Evolutionary conservation across 2,329 filamentous ascomycete genomes (phyloP), one percentile per base, ranked within the genome.

Genomic region (Blumeria graminis): DNA sequence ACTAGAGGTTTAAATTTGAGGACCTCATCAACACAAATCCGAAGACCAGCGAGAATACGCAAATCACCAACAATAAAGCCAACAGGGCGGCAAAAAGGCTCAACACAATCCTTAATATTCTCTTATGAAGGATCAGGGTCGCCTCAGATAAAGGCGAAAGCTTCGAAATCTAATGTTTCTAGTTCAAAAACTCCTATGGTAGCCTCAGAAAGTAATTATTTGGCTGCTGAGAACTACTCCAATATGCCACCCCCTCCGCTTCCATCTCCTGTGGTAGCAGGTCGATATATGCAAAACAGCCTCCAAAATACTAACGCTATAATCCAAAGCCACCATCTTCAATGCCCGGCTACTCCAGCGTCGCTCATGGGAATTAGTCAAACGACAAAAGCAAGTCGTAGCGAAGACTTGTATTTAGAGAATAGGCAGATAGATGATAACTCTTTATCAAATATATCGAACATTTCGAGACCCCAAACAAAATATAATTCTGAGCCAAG

Each of bases 281-380:
- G 72, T 61, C 78, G 78, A 57, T 88, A 84, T 3, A 82, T 84
- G 9, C 80, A 80, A 58, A 76, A 87, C 18, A 70, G 72, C 55
- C 74, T 80, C 6, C 77, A 81, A 62, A 72, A 68, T 51, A 65
- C 61, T 59, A 58, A 64, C 60, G 38, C 60, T 69, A 22, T 72
- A 71, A 55, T 71, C 10, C 61, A 62, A 55, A 59, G 56, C 14
- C 36, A 63, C 14, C 56, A 61, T 28, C 57, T 64, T 28, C 62
- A 63, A 22, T 78, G 80, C 55, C 85, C 86, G 10, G 88, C 86
- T 1, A 94, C 88, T 0, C 88, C 88, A 0, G 86, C 89, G 8
- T 94, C 88, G 6, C 70, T 94, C 58, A 94, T 95, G 84, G 83
- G 80, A 63, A 73, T 90, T 46, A 75, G 74, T 11, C 61, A 65